Conservation (phyloP, 805 yeast species). For the Yamadazyma tumulicola region DNA sequence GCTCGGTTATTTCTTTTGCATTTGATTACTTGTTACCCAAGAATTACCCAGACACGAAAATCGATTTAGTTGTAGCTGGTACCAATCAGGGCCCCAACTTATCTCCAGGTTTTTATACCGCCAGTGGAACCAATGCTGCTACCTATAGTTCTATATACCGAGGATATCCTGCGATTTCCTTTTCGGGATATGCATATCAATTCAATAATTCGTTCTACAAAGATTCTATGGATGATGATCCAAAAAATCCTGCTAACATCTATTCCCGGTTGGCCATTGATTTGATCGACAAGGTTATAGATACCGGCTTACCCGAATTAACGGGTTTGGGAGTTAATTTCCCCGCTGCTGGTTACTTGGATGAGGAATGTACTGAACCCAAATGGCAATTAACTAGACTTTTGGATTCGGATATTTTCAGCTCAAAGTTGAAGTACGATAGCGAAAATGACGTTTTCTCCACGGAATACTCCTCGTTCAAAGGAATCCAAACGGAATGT, state of each 20-base stretch:
- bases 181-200: constrained; percentile 44
- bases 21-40: constrained; percentile 45
- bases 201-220: constrained; percentile 45
- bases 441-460: constrained; percentile 29
- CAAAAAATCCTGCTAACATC: constrained; percentile 39
- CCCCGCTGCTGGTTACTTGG: constrained; percentile 41
- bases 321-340: constrained; percentile 48
- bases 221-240: constrained; percentile 40
- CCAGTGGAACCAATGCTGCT: constrained; percentile 52
- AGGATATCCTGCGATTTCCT: constrained; percentile 48
- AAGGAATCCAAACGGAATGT: constrained; percentile 23
- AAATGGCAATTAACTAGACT: constrained; percentile 43
- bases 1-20: constrained; percentile 48
- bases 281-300: constrained; percentile 35
- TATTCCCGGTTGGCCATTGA: constrained; percentile 40
- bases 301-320: constrained; percentile 36
- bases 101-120: constrained; percentile 38
- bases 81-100: constrained; percentile 51
- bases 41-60: constrained; percentile 35
- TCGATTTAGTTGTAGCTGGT: constrained; percentile 49
- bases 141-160: constrained; percentile 44
- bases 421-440: constrained; percentile 36
- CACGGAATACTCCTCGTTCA: constrained; percentile 11
- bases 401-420: constrained; percentile 37
- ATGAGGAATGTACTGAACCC: constrained; percentile 42